phyloP scores from a whole-genome alignment of 148 eudicot species.

The Persicaria maculosa region DNA sequence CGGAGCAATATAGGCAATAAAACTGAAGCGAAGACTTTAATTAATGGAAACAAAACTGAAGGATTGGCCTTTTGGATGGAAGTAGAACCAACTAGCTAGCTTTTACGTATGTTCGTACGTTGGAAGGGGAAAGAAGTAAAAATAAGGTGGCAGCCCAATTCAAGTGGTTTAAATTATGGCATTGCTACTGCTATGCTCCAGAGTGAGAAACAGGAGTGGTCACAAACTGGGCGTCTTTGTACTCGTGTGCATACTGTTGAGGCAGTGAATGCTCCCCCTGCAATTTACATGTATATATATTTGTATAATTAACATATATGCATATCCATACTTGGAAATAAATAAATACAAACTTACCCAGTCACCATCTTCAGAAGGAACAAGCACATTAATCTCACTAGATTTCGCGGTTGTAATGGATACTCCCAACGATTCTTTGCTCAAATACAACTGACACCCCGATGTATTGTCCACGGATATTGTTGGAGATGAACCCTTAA shows the following conservation, averaged over 20 bases:
- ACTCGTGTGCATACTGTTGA: constrained; percentile 73
- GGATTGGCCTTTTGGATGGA: no score
- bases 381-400: constrained; percentile 83
- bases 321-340: not conserved
- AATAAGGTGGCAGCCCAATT: no score
- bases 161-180: no score
- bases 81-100: no score
- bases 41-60: no score
- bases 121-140: no score
- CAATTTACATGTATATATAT: constrained; percentile 7
- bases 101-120: no score
- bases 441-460: constrained; percentile 89
- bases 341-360: constrained; percentile 55
- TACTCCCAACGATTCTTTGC: constrained; percentile 75
- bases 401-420: constrained; percentile 95
- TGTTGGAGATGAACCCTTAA: constrained; percentile 89
- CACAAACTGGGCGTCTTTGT: constrained; percentile 70
- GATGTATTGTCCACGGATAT: constrained; percentile 89
- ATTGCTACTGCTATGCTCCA: constrained; percentile 27
- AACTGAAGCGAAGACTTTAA: no score
- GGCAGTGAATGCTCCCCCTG: constrained; percentile 92
- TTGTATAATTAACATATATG: not conserved
- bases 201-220: constrained; percentile 92
- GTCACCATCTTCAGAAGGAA: constrained; percentile 78
- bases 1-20: no score